Base-by-base conservation (phyloP, 2,329 filamentous ascomycete species). In the Plenodomus lindquistii region DNA sequence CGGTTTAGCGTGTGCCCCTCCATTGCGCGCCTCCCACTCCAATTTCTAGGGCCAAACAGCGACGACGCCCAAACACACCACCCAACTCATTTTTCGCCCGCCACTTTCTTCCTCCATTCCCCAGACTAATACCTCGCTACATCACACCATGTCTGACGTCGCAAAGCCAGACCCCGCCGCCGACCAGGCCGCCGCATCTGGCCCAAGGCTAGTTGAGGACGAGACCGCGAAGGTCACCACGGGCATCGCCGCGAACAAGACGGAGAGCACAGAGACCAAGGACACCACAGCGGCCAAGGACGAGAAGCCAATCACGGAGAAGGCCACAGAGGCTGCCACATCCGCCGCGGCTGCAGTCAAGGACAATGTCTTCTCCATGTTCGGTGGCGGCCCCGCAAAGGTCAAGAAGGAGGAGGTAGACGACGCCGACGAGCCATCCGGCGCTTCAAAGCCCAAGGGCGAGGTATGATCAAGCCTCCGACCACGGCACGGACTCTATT, bases 381-480 rank as follows among this genome's bases (percentile, higher is more conserved):
- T 99, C 72, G 94, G 94, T 65, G 94, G 94, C 57, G 94, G 94
- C 55, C 89, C 89, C 52, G 96, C 96, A 85, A 97, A 96, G 79
- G 92, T 91, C 83, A 96, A 94, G 82, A 85, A 86, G 55, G 87
- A 89, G 50, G 77, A 88, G 24, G 89, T 89, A 69, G 91, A 89
- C 62, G 67, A 72, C 29, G 63, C 85, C 58, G 48, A 91, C 60
- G 92, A 97, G 73, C 89, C 86, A 72, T 95, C 90, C 60, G 92
- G 92, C 67, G 91, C 89, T 73, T 88, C 89, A 69, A 81, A 80
- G 69, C 54, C 57, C 42, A 68, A 71, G 58, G 55, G 49, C 42
- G 59, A 52, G 41, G 86, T 86, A 62, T 57, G 69, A 62, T 2
- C 20, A 11, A n/a, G 29, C 10, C 16, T 2, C n/a, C 11, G 15